Evolutionary conservation across 768 basidiomycete species (phyloP), one percentile per base, ranked within the genome.

Genomic region (Pleurotus salmoneostramineus): DNA sequence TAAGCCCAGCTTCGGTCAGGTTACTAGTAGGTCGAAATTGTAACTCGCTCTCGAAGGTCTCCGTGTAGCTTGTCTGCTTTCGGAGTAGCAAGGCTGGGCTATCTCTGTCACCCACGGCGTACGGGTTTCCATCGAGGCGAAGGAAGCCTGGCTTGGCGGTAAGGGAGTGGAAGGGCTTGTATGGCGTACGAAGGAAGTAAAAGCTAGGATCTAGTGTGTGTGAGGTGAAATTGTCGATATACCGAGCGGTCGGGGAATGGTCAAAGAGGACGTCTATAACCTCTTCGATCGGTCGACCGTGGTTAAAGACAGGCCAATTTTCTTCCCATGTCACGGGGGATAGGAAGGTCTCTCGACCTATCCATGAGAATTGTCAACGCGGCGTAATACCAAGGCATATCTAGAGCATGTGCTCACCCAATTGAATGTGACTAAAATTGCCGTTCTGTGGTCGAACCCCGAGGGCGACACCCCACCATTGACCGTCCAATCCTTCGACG

Each of bases 381-480:
- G 6, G n/a, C 6, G 21, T n/a, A 6, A 31, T 8, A 27, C 31
- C 33, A 27, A 6, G 15, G 45, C 1, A 46, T 17, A 56, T 6
- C 8, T 54, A 6, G 15, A 34, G 35, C 35, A 12, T 15, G 10
- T 27, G 44, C 56, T 40, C 49, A 68, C 73, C 73, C 12, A 74
- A 61, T 58, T 75, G 74, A 7, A 67, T 65, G 59, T 73, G 70
- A 50, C 66, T 71, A 57, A 73, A 69, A 61, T 72, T 69, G 2
- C 58, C 55, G 6, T 56, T 60, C 56, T 77, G 74, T 0, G 75
- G 74, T 17, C 74, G 69, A 5, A 73, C 72, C 3, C 73, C 75
- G n/a, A 77, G 58, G 0, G 73, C 72, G 14, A 74, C 73, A 21
- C 74, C 74, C 72, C 72, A 77, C 75, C 74, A 76, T 11, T 59